Evolutionary conservation across 148 eudicot genomes (phyloP), one percentile per base, ranked within the genome.

Genomic region (Camellia granthamiana): DNA sequence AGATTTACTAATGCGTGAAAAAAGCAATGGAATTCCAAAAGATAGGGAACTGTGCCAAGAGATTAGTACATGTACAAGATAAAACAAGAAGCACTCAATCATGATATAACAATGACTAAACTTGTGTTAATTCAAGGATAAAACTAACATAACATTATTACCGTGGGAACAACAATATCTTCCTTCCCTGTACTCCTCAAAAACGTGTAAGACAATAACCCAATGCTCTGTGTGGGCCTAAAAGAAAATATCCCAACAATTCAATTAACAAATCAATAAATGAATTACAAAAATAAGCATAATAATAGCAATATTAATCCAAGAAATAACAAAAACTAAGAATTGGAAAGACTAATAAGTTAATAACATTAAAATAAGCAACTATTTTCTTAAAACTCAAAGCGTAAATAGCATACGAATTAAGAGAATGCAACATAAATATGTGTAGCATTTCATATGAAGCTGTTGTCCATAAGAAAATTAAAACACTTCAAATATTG

Each of bases 81-180:
- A 19, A 42, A 21, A 68, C 42, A 76, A 47, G 18, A 19, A 60
- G 18, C 4, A 76, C 44, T 60, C 43, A 44, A 44, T 47, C 69
- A 62, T 44, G 79, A 19, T 42, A 59, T n/a, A 42, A 58, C 78
- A 70, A 70, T 46, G 21, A 18, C 23, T 8, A n/a, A 18, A 59
- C 15, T 41, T 9, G 1, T 2, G 8, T 30, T 23, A 42, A 5
- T 14, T 60, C 6, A 42, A 42, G 44, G 21, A 59, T 30, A 51
- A 42, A 43, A 63, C 10, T 7, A 43, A 70, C 46, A 7, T 11
- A 63, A 77, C 82, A 69, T 83, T 43, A 79, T 88, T 92, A 95
- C 99, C 92, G 91, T 96, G 79, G 99, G 99, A 85, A 96, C 99
- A 14, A 96, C 95, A 67, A 94, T 96, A 84, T 96, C 99, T 89